Conservation (phyloP, 2,329 filamentous ascomycete species). For the Cercospora sp. region DNA sequence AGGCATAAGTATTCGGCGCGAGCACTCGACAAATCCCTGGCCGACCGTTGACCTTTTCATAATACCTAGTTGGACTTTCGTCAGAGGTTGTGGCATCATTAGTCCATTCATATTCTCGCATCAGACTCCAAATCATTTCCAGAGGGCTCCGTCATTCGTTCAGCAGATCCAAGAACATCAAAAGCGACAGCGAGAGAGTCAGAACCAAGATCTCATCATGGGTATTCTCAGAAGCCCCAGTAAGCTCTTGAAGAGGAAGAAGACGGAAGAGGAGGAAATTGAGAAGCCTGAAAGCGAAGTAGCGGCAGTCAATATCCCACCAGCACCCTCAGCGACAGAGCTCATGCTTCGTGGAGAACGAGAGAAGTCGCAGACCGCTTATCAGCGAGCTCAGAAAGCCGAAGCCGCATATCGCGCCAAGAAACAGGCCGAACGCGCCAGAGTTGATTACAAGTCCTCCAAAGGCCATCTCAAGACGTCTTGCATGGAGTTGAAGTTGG, state of each 20-base stretch:
- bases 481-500: conserved; percentile 15
- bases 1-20: not conserved
- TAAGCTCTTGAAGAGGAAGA: conserved; percentile 10
- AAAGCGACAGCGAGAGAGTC: not conserved
- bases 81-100: not conserved
- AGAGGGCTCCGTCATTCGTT: not conserved
- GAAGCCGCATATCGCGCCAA: conserved; percentile 22
- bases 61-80: not conserved
- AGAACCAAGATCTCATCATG: conserved; percentile 8
- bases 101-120: conserved; percentile 5
- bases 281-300: conserved; percentile 6
- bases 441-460: conserved; percentile 21
- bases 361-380: conserved; percentile 17
- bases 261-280: not conserved
- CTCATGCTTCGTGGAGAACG: conserved; percentile 20
- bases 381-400: conserved; percentile 20
- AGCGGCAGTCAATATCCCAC: conserved; percentile 8
- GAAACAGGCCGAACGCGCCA: conserved; percentile 17
- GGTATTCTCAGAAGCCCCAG: conserved; percentile 12
- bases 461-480: conserved; percentile 23
- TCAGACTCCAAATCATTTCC: not conserved
- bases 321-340: conserved; percentile 23
- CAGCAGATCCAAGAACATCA: conserved; percentile 8
- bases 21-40: not conserved
- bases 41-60: not conserved